Evolutionary conservation across 2,329 filamentous ascomycete species (phyloP).

Genomic region (Hypoxylon rubiginosum): DNA sequence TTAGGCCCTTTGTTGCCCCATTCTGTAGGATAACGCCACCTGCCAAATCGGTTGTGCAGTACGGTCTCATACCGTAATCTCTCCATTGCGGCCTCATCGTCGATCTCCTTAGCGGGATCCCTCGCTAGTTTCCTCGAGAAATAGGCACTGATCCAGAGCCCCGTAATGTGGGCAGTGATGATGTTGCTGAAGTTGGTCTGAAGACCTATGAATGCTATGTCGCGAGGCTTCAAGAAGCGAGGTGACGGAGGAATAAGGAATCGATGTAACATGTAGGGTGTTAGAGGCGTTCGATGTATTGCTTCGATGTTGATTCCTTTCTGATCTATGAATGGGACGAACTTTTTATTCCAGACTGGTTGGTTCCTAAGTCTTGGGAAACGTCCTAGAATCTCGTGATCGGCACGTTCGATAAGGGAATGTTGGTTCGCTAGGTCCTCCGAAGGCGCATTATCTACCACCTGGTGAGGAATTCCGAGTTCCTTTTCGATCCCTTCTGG

Average conservation of each 20-base stretch:
- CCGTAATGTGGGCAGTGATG: constrained; percentile 61
- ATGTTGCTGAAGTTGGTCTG: constrained; percentile 61
- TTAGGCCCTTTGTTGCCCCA: constrained; percentile 73
- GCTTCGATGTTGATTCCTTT: constrained; percentile 37
- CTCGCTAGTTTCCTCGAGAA: constrained; percentile 57
- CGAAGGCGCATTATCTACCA: constrained; percentile 43
- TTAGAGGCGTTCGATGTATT: constrained; percentile 41
- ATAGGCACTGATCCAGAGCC: constrained; percentile 70
- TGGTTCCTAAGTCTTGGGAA: constrained; percentile 63
- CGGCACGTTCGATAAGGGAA: constrained; percentile 56
- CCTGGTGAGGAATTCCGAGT: constrained; percentile 61
- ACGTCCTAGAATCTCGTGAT: constrained; percentile 60
- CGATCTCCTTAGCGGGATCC: constrained; percentile 38
- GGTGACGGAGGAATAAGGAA: constrained; percentile 60
- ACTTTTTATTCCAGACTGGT: constrained; percentile 59
- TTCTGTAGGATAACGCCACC: constrained; percentile 75
- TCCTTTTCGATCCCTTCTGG: constrained; percentile 58
- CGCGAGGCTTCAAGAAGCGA: constrained; percentile 54
- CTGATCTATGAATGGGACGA: constrained; percentile 57
- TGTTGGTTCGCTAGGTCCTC: constrained; percentile 54
- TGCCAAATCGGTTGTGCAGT: constrained; percentile 76
- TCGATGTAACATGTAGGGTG: constrained; percentile 59
- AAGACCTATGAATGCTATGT: constrained; percentile 64
- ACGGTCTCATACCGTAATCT: constrained; percentile 66
- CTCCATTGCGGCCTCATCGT: constrained; percentile 55